phyloP scores from a whole-genome alignment of 441 rosid genomes.

The Erodium texanum region DNA sequence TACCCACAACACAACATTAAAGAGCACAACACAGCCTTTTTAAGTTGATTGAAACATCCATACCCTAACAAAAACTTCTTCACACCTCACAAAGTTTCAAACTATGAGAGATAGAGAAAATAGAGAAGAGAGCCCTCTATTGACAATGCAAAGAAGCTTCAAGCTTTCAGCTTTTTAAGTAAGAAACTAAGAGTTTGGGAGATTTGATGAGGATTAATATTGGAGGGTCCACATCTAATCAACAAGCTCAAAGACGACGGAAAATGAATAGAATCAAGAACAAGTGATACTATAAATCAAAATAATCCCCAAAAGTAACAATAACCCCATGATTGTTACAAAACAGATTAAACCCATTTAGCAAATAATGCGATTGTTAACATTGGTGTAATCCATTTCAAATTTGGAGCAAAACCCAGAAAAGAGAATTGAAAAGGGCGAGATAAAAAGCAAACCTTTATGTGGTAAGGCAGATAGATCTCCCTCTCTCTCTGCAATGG shows the following conservation, averaged over 20 bases:
- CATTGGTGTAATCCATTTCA: background rate
- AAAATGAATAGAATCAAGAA: too few relatives aligned
- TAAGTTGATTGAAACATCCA: background rate
- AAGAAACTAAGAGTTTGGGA: background rate
- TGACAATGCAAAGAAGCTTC: background rate
- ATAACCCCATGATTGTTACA: background rate
- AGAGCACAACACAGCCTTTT: too few relatives aligned
- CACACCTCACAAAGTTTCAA: background rate
- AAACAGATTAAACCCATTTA: background rate
- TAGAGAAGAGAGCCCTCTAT: background rate
- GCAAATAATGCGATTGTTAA: background rate
- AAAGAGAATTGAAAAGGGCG: background rate
- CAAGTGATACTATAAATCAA: too few relatives aligned
- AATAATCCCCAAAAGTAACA: background rate
- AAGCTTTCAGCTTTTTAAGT: background rate
- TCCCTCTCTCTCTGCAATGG: slow-evolving; percentile 4
- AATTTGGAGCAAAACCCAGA: background rate
- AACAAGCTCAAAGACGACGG: too few relatives aligned
- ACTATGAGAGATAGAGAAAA: too few relatives aligned
- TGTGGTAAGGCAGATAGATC: background rate
- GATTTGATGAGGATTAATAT: too few relatives aligned
- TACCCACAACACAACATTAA: background rate
- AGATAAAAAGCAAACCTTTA: background rate
- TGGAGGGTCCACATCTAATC: too few relatives aligned
- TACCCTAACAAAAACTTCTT: background rate